Percentiles rank a stretch among this genome's conserved stretches.
Evolutionary conservation across 1,284 basidiomycete genomes (phyloP).

Genomic region (Microbotryum intermedium): DNA sequence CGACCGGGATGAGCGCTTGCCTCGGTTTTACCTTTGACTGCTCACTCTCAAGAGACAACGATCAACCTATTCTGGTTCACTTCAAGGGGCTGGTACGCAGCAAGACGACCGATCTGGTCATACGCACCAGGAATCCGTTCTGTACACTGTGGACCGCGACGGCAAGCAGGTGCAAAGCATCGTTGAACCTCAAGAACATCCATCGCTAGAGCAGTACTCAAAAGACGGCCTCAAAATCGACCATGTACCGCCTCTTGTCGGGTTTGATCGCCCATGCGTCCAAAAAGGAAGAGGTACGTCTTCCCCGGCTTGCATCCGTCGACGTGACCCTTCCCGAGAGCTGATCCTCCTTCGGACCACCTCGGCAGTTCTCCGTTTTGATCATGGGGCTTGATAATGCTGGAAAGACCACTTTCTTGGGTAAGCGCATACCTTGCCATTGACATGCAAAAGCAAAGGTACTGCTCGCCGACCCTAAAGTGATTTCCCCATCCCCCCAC

Average conservation of each 20-base stretch:
- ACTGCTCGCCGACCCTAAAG: not conserved
- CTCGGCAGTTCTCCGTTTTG: constrained; percentile 66
- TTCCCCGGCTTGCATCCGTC: not conserved
- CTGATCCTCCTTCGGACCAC: not conserved
- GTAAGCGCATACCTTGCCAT: not conserved
- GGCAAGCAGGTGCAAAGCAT: no score
- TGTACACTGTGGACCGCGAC: no score
- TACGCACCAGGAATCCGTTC: no score
- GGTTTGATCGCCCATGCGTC: constrained; percentile 82
- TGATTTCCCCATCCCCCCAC: not conserved
- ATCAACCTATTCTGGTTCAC: no score
- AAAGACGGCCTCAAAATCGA: no score
- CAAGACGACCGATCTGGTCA: no score
- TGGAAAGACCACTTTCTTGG: constrained; percentile 59
- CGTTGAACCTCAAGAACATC: no score
- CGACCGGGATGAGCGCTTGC: no score
- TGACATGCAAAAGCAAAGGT: not conserved
- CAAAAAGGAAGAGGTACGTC: constrained; percentile 64
- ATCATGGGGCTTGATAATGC: constrained; percentile 70
- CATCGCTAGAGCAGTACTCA: no score
- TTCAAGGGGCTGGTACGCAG: no score
- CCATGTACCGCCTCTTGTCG: constrained; percentile 82
- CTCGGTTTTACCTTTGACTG: no score
- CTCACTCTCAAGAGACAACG: no score
- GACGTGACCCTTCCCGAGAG: not conserved